Evolutionary conservation across 2,329 filamentous ascomycete species (phyloP).

Genomic region (Botrytis fabae): DNA sequence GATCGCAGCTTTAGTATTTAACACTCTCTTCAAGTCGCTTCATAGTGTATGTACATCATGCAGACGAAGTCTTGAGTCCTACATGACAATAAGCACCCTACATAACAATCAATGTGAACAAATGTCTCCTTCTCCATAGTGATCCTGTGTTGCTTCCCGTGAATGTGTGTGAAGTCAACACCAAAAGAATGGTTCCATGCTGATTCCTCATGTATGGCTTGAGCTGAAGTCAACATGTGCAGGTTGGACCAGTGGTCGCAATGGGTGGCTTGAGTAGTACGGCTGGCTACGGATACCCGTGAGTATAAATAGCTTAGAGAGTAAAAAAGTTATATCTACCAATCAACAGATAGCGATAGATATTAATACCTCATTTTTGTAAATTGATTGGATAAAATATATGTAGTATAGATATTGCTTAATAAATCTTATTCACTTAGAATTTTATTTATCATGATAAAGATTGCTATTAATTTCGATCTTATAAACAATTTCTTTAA

Average conservation of each 20-base stretch:
- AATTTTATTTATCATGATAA: no score
- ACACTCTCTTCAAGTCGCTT: not conserved
- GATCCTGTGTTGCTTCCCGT: not conserved
- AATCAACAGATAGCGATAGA: no score
- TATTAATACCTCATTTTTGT: no score
- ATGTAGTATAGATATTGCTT: no score
- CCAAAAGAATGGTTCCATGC: not conserved
- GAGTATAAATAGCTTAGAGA: no score
- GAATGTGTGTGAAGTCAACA: not conserved
- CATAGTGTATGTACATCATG: not conserved
- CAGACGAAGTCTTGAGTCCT: not conserved
- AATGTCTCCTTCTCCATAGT: not conserved
- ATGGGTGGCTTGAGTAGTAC: no score
- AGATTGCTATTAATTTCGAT: no score
- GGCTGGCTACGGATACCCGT: no score
- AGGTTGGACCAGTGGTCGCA: not conserved
- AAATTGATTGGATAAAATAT: no score
- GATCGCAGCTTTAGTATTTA: not conserved
- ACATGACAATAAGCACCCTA: not conserved
- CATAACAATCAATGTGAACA: not conserved
- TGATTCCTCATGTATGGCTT: not conserved
- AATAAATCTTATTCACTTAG: no score
- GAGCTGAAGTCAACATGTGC: not conserved
- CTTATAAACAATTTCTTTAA: no score
- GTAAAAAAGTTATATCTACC: no score